Base-by-base conservation (phyloP, 768 basidiomycete species). In the Panaeolus papilionaceus region DNA sequence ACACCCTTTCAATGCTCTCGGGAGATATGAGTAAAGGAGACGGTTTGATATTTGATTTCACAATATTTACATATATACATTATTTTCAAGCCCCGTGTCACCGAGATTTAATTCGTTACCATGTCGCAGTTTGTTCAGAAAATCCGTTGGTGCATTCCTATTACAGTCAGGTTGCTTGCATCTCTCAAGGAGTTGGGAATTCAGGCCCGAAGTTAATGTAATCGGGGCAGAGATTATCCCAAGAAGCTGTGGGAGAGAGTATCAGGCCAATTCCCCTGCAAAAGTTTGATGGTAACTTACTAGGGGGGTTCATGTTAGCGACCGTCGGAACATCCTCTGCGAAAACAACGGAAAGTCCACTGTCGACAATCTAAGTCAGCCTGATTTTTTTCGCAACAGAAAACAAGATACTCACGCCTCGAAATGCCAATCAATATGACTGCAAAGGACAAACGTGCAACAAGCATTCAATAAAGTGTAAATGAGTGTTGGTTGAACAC, bases 351-450 rank as follows among this genome's bases (percentile, higher is more conserved):
- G 79, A 78, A 10, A 82, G 71, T 26, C 77, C 78, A 18, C 77
- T 76, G 20, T 49, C 1, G 42, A 10, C 38, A 64, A 37, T 23
- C 10, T 51, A 54, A 61, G 23, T 28, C 51, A 38, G 42, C 38
- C 38, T 28, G 3, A 33, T 28, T n/a, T 3, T n/a, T 3, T 9
- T 45, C 47, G 61, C 12, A 61, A 9, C 8, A 40, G 14, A 3
- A 28, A 64, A 4, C 16, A 14, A 28, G 18, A 23, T 45, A 74
- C 78, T 62, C 70, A 80, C 79, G 75, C 69, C 66, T 82, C 79
- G 39, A 85, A 72, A 73, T 86, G 84, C 83, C 84, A 86, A 67
- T 84, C 81, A 68, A 82, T 82, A 71, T 81, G 81, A 68, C 78
- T 79, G 12, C 39, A n/a, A 61, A 45, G 40, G 23, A 18, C 45